A percentile compares a stretch with the other conserved stretches of the same genome.
These are phyloP conservation scores for Fusarium sublunatum DNA, from an alignment of 2,329 filamentous ascomycete species.

Conservation along the genomic window DNA sequence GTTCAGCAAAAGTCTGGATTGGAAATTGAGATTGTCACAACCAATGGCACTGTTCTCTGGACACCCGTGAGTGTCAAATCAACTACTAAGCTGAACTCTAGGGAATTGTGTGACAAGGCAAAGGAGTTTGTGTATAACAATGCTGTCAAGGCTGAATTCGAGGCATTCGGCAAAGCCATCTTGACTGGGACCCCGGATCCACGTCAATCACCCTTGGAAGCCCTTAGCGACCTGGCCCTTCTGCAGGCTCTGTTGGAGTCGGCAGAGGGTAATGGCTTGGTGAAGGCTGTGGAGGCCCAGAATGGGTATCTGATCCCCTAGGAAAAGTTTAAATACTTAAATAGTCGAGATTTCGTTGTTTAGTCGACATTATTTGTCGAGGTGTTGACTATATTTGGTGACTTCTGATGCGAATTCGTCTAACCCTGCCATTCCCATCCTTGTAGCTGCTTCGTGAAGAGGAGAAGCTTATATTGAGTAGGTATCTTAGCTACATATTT, in stretches of 20 bases:
- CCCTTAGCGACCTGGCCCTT: neutral
- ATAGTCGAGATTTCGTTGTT: neutral
- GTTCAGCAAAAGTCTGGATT: neutral
- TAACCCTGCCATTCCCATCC: no score
- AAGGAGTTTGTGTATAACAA: slow-evolving; percentile 2
- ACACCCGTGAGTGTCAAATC: neutral
- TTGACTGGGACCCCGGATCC: neutral
- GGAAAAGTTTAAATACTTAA: neutral
- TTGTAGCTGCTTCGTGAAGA: no score
- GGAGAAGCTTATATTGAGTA: neutral
- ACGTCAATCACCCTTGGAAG: neutral
- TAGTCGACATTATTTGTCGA: no score
- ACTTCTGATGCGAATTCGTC: no score
- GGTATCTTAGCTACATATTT: neutral
- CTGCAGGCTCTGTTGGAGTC: neutral
- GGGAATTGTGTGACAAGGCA: neutral
- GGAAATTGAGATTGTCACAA: slow-evolving; percentile 5
- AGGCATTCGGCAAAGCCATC: neutral
- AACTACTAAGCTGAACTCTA: neutral
- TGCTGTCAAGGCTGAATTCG: neutral
- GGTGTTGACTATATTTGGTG: no score
- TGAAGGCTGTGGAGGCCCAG: neutral
- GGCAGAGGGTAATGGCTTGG: neutral
- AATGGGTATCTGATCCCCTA: neutral
- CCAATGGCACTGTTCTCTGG: neutral